Evolutionary conservation across 2,329 filamentous ascomycete genomes (phyloP).

Genomic region (Seiridium cupressi): DNA sequence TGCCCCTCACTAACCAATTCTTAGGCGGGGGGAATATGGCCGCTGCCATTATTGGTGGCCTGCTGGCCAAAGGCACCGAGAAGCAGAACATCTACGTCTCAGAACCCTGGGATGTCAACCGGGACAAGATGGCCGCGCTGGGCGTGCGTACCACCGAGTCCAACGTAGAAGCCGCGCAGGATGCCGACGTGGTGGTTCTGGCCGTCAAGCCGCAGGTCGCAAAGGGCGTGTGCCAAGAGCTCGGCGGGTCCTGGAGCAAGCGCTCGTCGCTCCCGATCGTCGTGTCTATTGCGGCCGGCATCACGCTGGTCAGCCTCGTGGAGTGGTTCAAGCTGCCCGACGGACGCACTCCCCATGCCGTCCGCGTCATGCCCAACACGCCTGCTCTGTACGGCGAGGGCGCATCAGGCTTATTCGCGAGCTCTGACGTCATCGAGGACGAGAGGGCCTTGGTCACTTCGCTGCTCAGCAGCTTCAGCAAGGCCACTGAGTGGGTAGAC

Average conservation of each 20-base stretch:
- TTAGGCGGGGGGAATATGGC: constrained; percentile 52
- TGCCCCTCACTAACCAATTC: constrained; percentile 17
- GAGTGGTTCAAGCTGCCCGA: constrained; percentile 38
- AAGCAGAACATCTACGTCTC: constrained; percentile 45
- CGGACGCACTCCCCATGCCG: constrained; percentile 38
- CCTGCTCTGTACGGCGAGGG: constrained; percentile 50
- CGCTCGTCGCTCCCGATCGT: constrained; percentile 37
- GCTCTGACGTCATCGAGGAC: constrained; percentile 35
- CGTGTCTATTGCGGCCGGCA: constrained; percentile 48
- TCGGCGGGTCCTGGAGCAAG: constrained; percentile 36
- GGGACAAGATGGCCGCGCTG: constrained; percentile 42
- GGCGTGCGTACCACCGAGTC: constrained; percentile 45
- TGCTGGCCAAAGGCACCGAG: constrained; percentile 40
- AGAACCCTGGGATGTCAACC: constrained; percentile 53
- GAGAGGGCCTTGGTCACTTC: constrained; percentile 41
- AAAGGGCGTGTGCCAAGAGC: constrained; percentile 44
- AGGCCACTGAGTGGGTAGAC: constrained; percentile 48
- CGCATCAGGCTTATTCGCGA: constrained; percentile 45
- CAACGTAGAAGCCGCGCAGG: constrained; percentile 41
- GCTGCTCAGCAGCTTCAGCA: constrained; percentile 44
- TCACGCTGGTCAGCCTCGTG: constrained; percentile 41
- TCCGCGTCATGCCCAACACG: constrained; percentile 54
- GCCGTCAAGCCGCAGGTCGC: constrained; percentile 52
- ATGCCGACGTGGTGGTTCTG: constrained; percentile 46
- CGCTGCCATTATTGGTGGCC: constrained; percentile 49